Conservation (phyloP, 768 basidiomycete species). For the Rossbeevera mucosa region DNA sequence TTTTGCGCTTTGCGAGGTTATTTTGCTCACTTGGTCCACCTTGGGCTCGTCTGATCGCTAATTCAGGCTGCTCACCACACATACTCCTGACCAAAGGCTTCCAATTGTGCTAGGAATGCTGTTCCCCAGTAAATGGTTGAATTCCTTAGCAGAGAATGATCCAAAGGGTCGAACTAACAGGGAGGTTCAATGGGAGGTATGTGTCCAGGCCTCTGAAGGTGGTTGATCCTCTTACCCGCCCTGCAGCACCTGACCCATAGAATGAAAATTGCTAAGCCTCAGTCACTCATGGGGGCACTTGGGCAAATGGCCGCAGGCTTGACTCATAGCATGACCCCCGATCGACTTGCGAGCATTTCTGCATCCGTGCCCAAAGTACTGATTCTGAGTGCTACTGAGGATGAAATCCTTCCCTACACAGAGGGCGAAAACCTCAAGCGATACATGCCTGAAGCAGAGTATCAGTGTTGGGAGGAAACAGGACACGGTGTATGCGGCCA, state of each 20-base stretch:
- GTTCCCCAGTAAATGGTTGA: constrained; percentile 60
- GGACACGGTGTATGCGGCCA: constrained; percentile 65
- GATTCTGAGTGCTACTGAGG: constrained; percentile 65
- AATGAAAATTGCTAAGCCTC: constrained; percentile 50
- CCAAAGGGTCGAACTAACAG: constrained; percentile 57
- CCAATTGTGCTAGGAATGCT: constrained; percentile 52
- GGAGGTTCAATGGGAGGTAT: constrained; percentile 54
- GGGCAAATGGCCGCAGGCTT: constrained; percentile 70
- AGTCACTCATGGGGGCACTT: constrained; percentile 54
- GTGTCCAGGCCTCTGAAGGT: constrained; percentile 5
- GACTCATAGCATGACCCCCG: constrained; percentile 54
- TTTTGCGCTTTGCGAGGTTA: constrained; percentile 34
- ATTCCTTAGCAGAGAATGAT: constrained; percentile 48
- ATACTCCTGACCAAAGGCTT: constrained; percentile 45
- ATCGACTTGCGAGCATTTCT: constrained; percentile 47
- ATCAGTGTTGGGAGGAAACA: constrained; percentile 53
- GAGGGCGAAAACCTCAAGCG: constrained; percentile 51
- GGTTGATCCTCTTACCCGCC: neutral
- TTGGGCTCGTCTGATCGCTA: constrained; percentile 4
- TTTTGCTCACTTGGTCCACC: neutral
- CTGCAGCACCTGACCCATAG: constrained; percentile 44
- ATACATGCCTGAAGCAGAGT: constrained; percentile 54
- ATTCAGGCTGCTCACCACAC: constrained; percentile 32
- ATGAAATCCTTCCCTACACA: constrained; percentile 49
- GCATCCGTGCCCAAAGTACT: constrained; percentile 58